Conservation (phyloP, 2,329 filamentous ascomycete genomes). For the Zarea fungicola region DNA sequence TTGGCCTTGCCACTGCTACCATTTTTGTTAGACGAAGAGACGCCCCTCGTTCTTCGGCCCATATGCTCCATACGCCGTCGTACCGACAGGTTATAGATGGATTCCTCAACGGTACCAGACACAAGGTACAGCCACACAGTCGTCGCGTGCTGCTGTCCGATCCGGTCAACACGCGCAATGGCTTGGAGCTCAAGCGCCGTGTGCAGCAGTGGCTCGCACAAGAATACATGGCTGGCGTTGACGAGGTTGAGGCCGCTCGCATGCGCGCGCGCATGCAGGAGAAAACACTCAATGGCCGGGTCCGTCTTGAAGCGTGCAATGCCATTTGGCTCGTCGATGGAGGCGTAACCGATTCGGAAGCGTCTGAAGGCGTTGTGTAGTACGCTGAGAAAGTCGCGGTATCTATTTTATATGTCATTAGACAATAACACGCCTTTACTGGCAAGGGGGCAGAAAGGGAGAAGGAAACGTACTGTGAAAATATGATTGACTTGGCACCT, state of each 20-base stretch:
- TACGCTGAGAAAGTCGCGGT: constrained; percentile 72
- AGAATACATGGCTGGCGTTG: constrained; percentile 88
- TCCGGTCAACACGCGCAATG: constrained; percentile 90
- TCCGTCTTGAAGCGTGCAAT: constrained; percentile 74
- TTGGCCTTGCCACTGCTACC: constrained; percentile 22
- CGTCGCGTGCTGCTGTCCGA: constrained; percentile 81
- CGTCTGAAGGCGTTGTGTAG: constrained; percentile 63
- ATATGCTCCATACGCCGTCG: constrained; percentile 74
- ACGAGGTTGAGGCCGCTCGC: constrained; percentile 86
- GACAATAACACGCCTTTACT: too few species aligned
- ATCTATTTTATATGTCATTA: too few species aligned
- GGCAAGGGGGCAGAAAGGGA: too few species aligned
- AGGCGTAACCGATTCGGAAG: constrained; percentile 68
- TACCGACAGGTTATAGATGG: constrained; percentile 84
- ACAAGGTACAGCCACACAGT: constrained; percentile 95
- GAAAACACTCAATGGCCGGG: constrained; percentile 69
- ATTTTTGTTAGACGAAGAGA: background rate
- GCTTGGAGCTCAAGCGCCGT: constrained; percentile 91
- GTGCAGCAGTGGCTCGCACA: constrained; percentile 91
- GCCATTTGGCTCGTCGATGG: constrained; percentile 63
- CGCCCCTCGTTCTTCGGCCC: constrained; percentile 31
- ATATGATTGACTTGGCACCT: constrained; percentile 87
- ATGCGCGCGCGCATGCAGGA: constrained; percentile 84
- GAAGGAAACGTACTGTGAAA: too few species aligned
- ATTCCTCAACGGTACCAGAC: constrained; percentile 85